phyloP scores from a whole-genome alignment of 2,329 filamentous ascomycete genomes.

The Fusarium clavum region DNA sequence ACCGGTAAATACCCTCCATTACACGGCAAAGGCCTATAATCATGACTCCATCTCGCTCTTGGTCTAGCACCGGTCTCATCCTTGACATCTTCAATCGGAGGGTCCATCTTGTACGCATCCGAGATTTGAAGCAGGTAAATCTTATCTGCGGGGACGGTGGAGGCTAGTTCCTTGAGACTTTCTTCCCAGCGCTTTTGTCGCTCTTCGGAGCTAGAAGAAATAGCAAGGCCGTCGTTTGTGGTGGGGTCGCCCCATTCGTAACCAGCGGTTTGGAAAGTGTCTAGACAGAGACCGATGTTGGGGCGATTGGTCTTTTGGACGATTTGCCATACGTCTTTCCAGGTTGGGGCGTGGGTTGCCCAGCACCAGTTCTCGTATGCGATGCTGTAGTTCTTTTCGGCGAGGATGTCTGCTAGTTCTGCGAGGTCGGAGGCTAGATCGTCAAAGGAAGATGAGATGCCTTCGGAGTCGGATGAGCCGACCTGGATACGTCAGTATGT shows the following conservation, averaged over 20 bases:
- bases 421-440: slow-evolving; percentile 70
- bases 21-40: slow-evolving; percentile 75
- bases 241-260: slow-evolving; percentile 80
- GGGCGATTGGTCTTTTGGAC: slow-evolving; percentile 69
- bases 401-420: slow-evolving; percentile 72
- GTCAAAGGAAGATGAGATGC: slow-evolving; percentile 62
- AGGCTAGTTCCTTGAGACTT: slow-evolving; percentile 67
- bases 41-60: slow-evolving; percentile 76
- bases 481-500: slow-evolving; percentile 50
- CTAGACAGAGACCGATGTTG: slow-evolving; percentile 80
- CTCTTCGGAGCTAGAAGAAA: slow-evolving; percentile 56
- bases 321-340: slow-evolving; percentile 77
- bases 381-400: slow-evolving; percentile 66
- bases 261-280: slow-evolving; percentile 81
- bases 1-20: slow-evolving; percentile 78
- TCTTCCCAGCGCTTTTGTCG: slow-evolving; percentile 62
- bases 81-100: slow-evolving; percentile 61
- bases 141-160: slow-evolving; percentile 72
- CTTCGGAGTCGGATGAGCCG: slow-evolving; percentile 70
- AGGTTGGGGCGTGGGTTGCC: slow-evolving; percentile 75
- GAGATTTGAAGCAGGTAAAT: slow-evolving; percentile 81
- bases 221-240: slow-evolving; percentile 68
- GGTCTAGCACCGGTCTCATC: slow-evolving; percentile 68
- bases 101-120: slow-evolving; percentile 74
- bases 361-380: slow-evolving; percentile 89